These are phyloP conservation scores for Epichloe typhina DNA, from an alignment of 2,329 filamentous ascomycete genomes.

Conservation along the genomic window DNA sequence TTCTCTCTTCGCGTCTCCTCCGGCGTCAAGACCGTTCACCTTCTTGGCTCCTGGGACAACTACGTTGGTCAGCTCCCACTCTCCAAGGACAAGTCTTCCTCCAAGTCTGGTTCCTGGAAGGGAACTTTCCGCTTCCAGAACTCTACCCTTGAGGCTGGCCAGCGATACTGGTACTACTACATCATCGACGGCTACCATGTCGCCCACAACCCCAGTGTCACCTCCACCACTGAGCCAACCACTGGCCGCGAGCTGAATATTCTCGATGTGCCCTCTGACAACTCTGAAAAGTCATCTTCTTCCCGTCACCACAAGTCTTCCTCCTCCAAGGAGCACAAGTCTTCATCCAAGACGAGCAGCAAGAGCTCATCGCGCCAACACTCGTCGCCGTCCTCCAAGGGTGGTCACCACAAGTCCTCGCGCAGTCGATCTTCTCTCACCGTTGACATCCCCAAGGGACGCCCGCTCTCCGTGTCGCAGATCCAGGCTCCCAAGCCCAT, in stretches of 20 bases:
- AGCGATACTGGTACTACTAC: constrained; percentile 99
- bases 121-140: constrained; percentile 94
- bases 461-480: constrained; percentile 74
- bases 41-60: constrained; percentile 97
- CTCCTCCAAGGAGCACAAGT: constrained; percentile 15
- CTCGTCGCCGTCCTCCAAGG: constrained; percentile 26
- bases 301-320: constrained; percentile 19
- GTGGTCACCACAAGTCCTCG: constrained; percentile 27
- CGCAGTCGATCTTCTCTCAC: constrained; percentile 37
- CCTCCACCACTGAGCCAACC: constrained; percentile 86
- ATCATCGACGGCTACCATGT: constrained; percentile 99
- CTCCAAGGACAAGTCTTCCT: constrained; percentile 69
- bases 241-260: constrained; percentile 96
- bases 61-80: constrained; percentile 91
- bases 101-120: constrained; percentile 86
- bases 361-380: constrained; percentile 31
- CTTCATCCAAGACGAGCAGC: constrained; percentile 21
- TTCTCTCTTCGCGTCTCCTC: constrained; percentile 93
- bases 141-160: constrained; percentile 70
- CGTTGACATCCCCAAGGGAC: constrained; percentile 71
- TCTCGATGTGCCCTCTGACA: constrained; percentile 65
- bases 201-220: constrained; percentile 85
- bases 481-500: constrained; percentile 86
- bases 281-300: constrained; percentile 28
- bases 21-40: constrained; percentile 93